A percentile compares a stretch with the other conserved stretches of the same genome.
These are phyloP conservation scores for Thermothelomyces thermophilus DNA, from an alignment of 2,329 filamentous ascomycete genomes.

Conservation along the genomic window DNA sequence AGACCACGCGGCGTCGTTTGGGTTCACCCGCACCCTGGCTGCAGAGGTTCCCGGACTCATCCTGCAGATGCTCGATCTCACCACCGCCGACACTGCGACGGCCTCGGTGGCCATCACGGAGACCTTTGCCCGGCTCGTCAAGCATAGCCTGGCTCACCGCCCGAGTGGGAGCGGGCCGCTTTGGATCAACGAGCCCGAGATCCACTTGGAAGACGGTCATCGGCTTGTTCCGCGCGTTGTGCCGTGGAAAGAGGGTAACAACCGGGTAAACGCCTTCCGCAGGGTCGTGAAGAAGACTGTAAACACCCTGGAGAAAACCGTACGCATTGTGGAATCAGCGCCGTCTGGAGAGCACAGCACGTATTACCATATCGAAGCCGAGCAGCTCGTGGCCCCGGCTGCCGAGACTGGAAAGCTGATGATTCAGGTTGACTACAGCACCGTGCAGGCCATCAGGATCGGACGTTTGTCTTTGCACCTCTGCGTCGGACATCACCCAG, in stretches of 20 bases:
- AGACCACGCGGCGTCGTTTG: conserved; percentile 29
- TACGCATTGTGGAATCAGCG: conserved; percentile 26
- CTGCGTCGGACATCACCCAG: conserved; percentile 29
- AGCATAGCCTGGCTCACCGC: background rate
- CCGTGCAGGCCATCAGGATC: conserved; percentile 27
- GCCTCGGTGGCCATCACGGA: conserved; percentile 14
- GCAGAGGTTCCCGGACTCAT: conserved; percentile 29
- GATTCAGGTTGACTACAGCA: conserved; percentile 35
- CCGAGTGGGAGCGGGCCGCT: conserved; percentile 19
- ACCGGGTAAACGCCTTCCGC: conserved; percentile 34
- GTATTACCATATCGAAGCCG: conserved; percentile 9
- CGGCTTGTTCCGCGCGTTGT: conserved; percentile 35
- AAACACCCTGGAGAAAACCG: conserved; percentile 30
- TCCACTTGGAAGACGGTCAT: conserved; percentile 31
- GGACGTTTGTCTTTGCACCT: conserved; percentile 24
- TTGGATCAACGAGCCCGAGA: conserved; percentile 33
- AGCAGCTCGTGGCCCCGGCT: background rate
- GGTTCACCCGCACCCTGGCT: conserved; percentile 29
- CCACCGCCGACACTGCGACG: conserved; percentile 9
- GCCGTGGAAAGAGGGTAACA: conserved; percentile 34
- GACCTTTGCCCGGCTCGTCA: conserved; percentile 24
- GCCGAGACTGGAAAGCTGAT: background rate
- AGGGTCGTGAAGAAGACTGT: conserved; percentile 29
- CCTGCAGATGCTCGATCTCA: conserved; percentile 30
- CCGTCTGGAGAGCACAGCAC: conserved; percentile 8